A percentile compares a stretch with the other conserved stretches of the same genome.
phyloP scores from a whole-genome alignment of 306 rosid species.

The Sechiopsis laciniata region DNA sequence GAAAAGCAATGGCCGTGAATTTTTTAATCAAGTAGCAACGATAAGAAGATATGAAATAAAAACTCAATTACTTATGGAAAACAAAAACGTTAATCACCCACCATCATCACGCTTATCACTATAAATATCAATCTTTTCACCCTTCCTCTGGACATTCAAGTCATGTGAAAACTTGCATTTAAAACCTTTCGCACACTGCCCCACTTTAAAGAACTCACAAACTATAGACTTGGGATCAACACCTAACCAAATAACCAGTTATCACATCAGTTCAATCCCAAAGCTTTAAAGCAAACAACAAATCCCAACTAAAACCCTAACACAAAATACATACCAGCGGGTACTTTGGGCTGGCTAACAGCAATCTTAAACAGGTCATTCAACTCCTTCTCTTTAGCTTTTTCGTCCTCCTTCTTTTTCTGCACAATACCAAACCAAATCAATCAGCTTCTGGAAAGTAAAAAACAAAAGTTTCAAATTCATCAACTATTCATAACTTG shows the following conservation, averaged over 20 bases:
- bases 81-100: conserved; percentile 24
- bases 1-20: neutral
- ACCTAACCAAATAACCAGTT: conserved; percentile 49
- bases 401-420: conserved; percentile 98
- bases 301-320: neutral
- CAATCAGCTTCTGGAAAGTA: neutral
- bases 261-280: conserved; percentile 18
- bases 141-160: conserved; percentile 95
- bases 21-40: neutral
- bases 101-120: conserved; percentile 85
- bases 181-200: conserved; percentile 89
- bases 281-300: conserved; percentile 3
- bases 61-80: conserved; percentile 12
- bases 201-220: conserved; percentile 86
- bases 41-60: neutral
- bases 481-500: conserved; percentile 2
- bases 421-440: conserved; percentile 28
- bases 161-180: conserved; percentile 98
- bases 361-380: conserved; percentile 89
- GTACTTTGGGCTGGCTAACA: conserved; percentile 89
- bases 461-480: neutral
- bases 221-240: conserved; percentile 95
- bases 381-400: conserved; percentile 85
- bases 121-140: conserved; percentile 91
- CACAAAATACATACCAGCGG: conserved; percentile 47